Evolutionary conservation across 2,329 filamentous ascomycete genomes (phyloP).

Genomic region (Dichotomopilus funicola): DNA sequence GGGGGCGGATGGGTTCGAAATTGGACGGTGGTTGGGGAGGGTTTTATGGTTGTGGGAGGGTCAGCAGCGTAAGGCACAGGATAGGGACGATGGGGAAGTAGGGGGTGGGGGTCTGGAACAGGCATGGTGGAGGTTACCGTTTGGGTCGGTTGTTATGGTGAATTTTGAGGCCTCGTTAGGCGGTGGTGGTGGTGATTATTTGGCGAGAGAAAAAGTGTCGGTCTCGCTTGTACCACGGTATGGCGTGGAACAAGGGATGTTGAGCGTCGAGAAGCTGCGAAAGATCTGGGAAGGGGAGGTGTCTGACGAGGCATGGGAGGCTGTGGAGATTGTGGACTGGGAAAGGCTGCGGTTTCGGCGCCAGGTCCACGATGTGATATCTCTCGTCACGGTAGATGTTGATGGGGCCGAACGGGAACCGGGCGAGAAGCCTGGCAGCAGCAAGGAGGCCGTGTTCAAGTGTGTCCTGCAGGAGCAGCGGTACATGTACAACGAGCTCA

Average conservation of each 20-base stretch:
- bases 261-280: constrained; percentile 13
- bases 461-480: constrained; percentile 18
- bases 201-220: background rate
- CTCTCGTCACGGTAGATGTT: constrained; percentile 14
- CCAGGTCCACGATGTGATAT: constrained; percentile 23
- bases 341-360: constrained; percentile 12
- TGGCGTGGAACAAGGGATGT: constrained; percentile 22
- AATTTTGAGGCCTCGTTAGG: background rate
- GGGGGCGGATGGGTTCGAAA: background rate
- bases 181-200: background rate
- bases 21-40: constrained; percentile 12
- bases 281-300: constrained; percentile 14
- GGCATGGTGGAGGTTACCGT: constrained; percentile 17
- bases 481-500: constrained; percentile 25
- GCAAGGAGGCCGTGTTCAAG: constrained; percentile 18
- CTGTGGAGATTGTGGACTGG: constrained; percentile 17
- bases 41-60: constrained; percentile 13
- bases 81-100: background rate
- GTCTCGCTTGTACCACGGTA: constrained; percentile 14
- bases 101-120: background rate
- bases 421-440: background rate
- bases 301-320: constrained; percentile 2
- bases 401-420: background rate
- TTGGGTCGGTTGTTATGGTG: constrained; percentile 18
- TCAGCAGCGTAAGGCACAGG: background rate